A percentile compares a stretch with the other conserved stretches of the same genome.
phyloP scores from a whole-genome alignment of 345 rosid genomes.

The Linum trigynum region DNA sequence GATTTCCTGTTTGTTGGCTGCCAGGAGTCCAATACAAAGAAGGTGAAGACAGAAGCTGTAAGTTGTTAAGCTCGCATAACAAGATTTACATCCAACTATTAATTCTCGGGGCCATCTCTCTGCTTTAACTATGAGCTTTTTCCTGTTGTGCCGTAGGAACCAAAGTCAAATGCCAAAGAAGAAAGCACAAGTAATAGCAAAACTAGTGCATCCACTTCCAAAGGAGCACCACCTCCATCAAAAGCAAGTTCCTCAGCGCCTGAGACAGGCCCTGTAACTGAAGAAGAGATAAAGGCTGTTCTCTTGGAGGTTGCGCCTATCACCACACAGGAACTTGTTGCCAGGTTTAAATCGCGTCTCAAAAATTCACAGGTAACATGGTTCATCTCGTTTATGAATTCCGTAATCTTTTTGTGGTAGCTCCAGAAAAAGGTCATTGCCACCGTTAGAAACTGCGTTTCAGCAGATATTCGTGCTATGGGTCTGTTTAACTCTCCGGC shows the following conservation, averaged over 20 bases:
- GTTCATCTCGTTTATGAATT: too few relatives aligned
- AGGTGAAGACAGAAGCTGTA: constrained; percentile 76
- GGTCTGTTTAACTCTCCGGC: not conserved
- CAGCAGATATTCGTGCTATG: not conserved
- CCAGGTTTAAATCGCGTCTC: constrained; percentile 66
- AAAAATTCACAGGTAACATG: constrained; percentile 51
- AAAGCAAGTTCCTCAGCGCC: constrained; percentile 31
- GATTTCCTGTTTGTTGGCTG: too few relatives aligned
- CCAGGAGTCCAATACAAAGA: constrained; percentile 25
- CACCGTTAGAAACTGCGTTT: not conserved
- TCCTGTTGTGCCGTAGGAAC: constrained; percentile 13
- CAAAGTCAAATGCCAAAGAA: constrained; percentile 20
- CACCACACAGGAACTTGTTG: constrained; percentile 85
- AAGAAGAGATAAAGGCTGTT: constrained; percentile 81
- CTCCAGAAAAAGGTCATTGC: not conserved
- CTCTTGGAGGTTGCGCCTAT: constrained; percentile 66
- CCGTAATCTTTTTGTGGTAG: not conserved
- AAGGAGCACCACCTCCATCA: constrained; percentile 36
- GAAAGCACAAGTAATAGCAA: constrained; percentile 19
- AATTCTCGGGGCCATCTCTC: not conserved
- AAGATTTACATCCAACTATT: not conserved
- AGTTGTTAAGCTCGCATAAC: constrained; percentile 9
- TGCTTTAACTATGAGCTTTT: not conserved
- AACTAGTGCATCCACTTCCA: constrained; percentile 29
- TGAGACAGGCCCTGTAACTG: constrained; percentile 65